Percentiles rank a stretch among this genome's conserved stretches.
Evolutionary conservation across 192 early-diverging fungal genomes (phyloP).

Genomic region (Entomortierella beljakovae): DNA sequence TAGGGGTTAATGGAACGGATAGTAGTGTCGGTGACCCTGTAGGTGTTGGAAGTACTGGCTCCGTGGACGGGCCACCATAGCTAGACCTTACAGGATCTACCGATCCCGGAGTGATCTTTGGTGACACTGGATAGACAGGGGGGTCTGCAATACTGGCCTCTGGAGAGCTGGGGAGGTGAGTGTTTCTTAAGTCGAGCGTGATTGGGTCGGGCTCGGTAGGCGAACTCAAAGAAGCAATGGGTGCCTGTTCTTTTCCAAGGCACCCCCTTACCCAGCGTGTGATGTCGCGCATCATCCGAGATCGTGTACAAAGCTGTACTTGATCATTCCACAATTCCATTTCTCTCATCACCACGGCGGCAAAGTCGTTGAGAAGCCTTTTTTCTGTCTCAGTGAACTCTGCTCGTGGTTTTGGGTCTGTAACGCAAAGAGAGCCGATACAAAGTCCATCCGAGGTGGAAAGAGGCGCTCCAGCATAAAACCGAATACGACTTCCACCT

Average conservation of each 20-base stretch:
- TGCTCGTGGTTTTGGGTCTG: constrained; percentile 53
- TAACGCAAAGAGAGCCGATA: constrained; percentile 60
- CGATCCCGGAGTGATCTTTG: neutral
- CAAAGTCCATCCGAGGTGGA: constrained; percentile 53
- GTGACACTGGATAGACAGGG: neutral
- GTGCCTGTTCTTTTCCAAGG: constrained; percentile 3
- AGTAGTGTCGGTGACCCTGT: constrained; percentile 25
- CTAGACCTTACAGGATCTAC: neutral
- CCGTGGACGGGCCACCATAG: neutral
- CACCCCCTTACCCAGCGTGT: constrained; percentile 41
- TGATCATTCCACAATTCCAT: constrained; percentile 61
- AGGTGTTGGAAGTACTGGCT: constrained; percentile 25
- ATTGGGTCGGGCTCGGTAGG: neutral
- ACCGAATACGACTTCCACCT: constrained; percentile 53
- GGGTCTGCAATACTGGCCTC: neutral
- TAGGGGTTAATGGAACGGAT: neutral
- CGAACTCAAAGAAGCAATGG: neutral
- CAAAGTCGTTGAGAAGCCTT: constrained; percentile 54
- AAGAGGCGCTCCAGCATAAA: constrained; percentile 61
- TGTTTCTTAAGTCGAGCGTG: neutral
- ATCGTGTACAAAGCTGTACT: constrained; percentile 56
- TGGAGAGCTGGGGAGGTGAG: neutral
- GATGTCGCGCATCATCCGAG: constrained; percentile 55
- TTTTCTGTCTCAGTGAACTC: constrained; percentile 46
- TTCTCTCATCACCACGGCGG: constrained; percentile 56